Percentiles rank a stretch among this genome's conserved stretches.
phyloP scores from a whole-genome alignment of 768 basidiomycete genomes.

The Crassisporium funariophilum region DNA sequence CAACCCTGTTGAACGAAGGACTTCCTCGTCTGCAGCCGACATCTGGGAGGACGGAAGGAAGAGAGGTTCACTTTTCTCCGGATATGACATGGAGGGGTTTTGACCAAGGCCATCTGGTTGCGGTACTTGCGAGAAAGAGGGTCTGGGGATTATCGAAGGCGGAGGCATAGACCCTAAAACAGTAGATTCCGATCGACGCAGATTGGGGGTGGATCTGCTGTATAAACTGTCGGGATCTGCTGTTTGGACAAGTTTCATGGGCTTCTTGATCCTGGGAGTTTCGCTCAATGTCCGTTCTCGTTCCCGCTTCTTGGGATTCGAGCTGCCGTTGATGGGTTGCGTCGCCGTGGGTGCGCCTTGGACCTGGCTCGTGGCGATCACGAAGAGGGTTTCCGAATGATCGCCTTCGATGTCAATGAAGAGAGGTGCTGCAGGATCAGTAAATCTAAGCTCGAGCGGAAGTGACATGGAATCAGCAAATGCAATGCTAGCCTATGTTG shows the following conservation, averaged over 20 bases:
- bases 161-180: constrained; percentile 42
- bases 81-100: constrained; percentile 20
- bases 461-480: constrained; percentile 74
- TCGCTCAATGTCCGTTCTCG: constrained; percentile 43
- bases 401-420: constrained; percentile 78
- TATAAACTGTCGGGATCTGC: constrained; percentile 24
- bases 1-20: constrained; percentile 61
- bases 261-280: constrained; percentile 48
- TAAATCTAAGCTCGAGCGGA: constrained; percentile 72
- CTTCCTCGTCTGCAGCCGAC: constrained; percentile 53
- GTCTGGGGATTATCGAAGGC: constrained; percentile 29
- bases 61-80: constrained; percentile 37
- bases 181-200: constrained; percentile 28
- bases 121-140: constrained; percentile 6
- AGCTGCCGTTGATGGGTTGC: constrained; percentile 22
- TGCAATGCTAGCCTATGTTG: constrained; percentile 73
- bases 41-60: constrained; percentile 61
- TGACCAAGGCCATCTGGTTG: constrained; percentile 2
- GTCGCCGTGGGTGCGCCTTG: constrained; percentile 33
- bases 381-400: constrained; percentile 64
- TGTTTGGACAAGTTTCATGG: constrained; percentile 53
- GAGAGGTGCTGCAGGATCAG: constrained; percentile 71
- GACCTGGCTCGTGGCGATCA: constrained; percentile 75
- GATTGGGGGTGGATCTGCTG: constrained; percentile 8
- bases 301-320: constrained; percentile 43